Conservation (phyloP, 2,329 filamentous ascomycete species). For the Curvularia lunata region DNA sequence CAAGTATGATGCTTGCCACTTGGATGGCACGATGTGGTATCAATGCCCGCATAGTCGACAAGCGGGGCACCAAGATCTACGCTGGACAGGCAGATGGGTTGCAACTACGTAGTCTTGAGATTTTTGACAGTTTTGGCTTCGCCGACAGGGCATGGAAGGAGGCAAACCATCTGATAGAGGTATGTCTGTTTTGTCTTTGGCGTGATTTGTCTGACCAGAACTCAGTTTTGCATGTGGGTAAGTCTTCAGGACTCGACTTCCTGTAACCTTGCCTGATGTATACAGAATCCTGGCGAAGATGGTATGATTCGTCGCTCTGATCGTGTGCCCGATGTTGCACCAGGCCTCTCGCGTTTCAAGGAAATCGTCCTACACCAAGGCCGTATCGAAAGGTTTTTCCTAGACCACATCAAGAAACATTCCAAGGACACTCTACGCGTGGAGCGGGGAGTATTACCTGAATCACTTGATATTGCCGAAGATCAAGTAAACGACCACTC, state of each 20-base stretch:
- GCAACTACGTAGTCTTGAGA: slow-evolving; percentile 52
- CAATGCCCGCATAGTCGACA: slow-evolving; percentile 52
- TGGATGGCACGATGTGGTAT: slow-evolving; percentile 53
- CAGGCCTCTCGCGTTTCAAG: slow-evolving; percentile 67
- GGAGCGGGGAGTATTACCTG: slow-evolving; percentile 66
- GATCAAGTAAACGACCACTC: slow-evolving; percentile 56
- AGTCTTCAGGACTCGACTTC: slow-evolving; percentile 7
- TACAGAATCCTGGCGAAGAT: slow-evolving; percentile 64
- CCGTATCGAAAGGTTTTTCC: slow-evolving; percentile 70
- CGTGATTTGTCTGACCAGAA: slow-evolving; percentile 6
- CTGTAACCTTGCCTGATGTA: not conserved
- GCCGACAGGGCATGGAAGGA: slow-evolving; percentile 69
- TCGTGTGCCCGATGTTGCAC: slow-evolving; percentile 67
- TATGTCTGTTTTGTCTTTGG: slow-evolving; percentile 40
- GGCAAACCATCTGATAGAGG: slow-evolving; percentile 72
- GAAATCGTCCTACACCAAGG: slow-evolving; percentile 75
- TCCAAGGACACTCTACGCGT: slow-evolving; percentile 59
- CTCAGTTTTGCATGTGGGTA: slow-evolving; percentile 50
- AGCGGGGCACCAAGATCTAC: slow-evolving; percentile 51
- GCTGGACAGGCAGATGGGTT: slow-evolving; percentile 53
- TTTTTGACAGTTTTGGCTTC: slow-evolving; percentile 69
- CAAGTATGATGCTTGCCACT: slow-evolving; percentile 48
- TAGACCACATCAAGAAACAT: slow-evolving; percentile 65
- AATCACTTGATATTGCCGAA: slow-evolving; percentile 62
- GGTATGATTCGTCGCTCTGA: slow-evolving; percentile 65